phyloP scores from a whole-genome alignment of 495 filamentous ascomycete species.

The Aspergillus ostianus region DNA sequence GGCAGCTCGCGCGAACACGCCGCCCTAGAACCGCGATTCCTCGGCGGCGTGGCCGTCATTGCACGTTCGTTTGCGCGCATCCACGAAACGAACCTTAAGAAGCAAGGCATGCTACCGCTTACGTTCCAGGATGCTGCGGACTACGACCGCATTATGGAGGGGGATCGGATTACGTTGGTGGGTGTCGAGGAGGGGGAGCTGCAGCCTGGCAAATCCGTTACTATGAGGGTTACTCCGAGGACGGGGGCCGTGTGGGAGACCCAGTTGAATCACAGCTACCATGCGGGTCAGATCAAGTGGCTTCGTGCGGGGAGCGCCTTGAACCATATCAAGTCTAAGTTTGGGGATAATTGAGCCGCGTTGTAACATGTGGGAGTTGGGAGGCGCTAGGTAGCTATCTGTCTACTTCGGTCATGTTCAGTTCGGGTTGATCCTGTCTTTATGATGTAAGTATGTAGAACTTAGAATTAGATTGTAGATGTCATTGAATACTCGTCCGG shows the following conservation, averaged over 20 bases:
- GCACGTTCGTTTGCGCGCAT: conserved; percentile 96
- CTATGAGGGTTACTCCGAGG: conserved; percentile 85
- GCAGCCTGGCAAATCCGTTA: conserved; percentile 90
- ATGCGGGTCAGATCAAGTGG: conserved; percentile 95
- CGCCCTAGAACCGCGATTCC: conserved; percentile 94
- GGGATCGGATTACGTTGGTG: conserved; percentile 86
- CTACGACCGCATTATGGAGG: conserved; percentile 93
- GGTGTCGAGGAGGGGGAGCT: conserved; percentile 68
- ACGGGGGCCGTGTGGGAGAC: conserved; percentile 75
- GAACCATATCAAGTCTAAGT: conserved; percentile 92
- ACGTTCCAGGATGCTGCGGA: conserved; percentile 93
- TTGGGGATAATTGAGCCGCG: conserved; percentile 9
- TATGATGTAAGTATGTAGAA: too few species aligned
- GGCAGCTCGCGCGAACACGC: conserved; percentile 97
- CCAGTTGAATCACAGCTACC: conserved; percentile 91
- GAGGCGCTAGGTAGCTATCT: too few species aligned
- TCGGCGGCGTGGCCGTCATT: conserved; percentile 96
- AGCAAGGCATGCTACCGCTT: conserved; percentile 99
- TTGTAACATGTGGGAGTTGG: too few species aligned
- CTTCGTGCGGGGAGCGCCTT: conserved; percentile 95
- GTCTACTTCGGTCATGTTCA: too few species aligned
- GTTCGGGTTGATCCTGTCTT: too few species aligned
- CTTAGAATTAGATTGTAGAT: too few species aligned
- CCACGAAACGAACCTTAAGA: conserved; percentile 99
- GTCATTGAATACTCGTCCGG: too few species aligned